Percentiles rank a stretch among this genome's conserved stretches.
Evolutionary conservation across 345 rosid species (phyloP).

Genomic region (Moringa oleifera): DNA sequence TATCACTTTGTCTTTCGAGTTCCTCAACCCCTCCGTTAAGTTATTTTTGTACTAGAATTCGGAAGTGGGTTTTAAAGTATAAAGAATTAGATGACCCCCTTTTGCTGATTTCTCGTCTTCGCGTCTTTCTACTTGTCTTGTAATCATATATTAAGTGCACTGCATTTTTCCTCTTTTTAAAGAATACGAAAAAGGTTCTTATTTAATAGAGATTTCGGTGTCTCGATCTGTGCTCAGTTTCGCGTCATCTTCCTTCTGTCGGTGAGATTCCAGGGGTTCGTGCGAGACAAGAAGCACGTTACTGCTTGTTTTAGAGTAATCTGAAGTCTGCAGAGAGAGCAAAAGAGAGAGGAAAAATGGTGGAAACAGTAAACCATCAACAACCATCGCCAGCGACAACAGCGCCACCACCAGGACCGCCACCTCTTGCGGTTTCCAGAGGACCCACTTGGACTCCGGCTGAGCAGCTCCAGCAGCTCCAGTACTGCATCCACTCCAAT

Average conservation of each 20-base stretch:
- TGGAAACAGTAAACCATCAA: slow-evolving; percentile 39
- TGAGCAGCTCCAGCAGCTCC: slow-evolving; percentile 88
- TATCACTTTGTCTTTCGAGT: too few relatives aligned
- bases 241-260: slow-evolving; percentile 22
- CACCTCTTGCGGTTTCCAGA: slow-evolving; percentile 37
- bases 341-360: slow-evolving; percentile 25
- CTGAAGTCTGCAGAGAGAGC: background rate
- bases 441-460: slow-evolving; percentile 78
- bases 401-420: slow-evolving; percentile 37
- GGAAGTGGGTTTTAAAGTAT: too few relatives aligned
- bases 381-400: slow-evolving; percentile 39
- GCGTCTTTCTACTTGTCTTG: background rate
- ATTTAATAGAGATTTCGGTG: background rate
- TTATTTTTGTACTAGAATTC: too few relatives aligned
- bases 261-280: slow-evolving; percentile 29
- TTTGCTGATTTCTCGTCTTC: too few relatives aligned
- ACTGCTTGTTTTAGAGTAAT: slow-evolving; percentile 7
- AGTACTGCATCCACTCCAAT: slow-evolving; percentile 97
- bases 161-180: background rate
- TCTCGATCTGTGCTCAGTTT: background rate
- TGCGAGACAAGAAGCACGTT: slow-evolving; percentile 13
- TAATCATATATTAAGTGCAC: too few relatives aligned
- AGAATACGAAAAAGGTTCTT: background rate
- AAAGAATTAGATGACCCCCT: too few relatives aligned
- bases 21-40: too few relatives aligned